Evolutionary conservation across 2,329 filamentous ascomycete species (phyloP).

Genomic region (Ilyonectria robusta): DNA sequence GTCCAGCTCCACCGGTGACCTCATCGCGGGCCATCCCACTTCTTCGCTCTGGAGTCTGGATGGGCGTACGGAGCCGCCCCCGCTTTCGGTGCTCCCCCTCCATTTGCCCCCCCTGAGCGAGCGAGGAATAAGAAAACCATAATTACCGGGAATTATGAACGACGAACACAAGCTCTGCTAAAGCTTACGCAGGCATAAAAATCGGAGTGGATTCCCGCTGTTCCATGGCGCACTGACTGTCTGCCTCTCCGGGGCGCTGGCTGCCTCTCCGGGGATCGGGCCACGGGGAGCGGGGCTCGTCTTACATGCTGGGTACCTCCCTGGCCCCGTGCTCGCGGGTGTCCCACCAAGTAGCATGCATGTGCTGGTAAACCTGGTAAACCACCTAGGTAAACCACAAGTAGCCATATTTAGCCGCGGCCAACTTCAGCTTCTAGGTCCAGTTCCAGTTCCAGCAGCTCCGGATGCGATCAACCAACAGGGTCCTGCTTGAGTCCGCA

Average conservation of each 20-base stretch:
- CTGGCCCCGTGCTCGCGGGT: neutral
- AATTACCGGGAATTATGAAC: too few species aligned
- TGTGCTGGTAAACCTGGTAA: neutral
- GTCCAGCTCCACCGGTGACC: neutral
- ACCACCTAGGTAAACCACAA: slow-evolving; percentile 18
- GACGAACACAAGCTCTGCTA: neutral
- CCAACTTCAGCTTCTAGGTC: slow-evolving; percentile 2
- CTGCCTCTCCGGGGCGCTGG: neutral
- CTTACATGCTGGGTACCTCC: slow-evolving; percentile 1
- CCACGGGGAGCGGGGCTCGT: neutral
- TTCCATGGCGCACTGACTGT: slow-evolving; percentile 1
- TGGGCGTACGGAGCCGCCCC: neutral
- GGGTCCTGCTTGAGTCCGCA: neutral
- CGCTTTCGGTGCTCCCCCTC: neutral
- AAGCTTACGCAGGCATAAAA: neutral
- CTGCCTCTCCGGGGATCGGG: slow-evolving; percentile 26
- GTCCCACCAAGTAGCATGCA: too few species aligned
- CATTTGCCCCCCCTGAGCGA: neutral
- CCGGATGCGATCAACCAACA: neutral
- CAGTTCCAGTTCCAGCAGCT: neutral
- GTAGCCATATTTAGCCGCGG: slow-evolving; percentile 33
- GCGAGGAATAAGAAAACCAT: neutral
- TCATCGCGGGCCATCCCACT: slow-evolving; percentile 1
- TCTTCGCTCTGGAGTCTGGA: neutral
- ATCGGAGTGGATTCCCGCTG: neutral